Percentiles rank a stretch among this genome's conserved stretches.
Conservation (phyloP, 225 moss, liverwort and hornwort genomes). For the Polytrichum formosum region DNA sequence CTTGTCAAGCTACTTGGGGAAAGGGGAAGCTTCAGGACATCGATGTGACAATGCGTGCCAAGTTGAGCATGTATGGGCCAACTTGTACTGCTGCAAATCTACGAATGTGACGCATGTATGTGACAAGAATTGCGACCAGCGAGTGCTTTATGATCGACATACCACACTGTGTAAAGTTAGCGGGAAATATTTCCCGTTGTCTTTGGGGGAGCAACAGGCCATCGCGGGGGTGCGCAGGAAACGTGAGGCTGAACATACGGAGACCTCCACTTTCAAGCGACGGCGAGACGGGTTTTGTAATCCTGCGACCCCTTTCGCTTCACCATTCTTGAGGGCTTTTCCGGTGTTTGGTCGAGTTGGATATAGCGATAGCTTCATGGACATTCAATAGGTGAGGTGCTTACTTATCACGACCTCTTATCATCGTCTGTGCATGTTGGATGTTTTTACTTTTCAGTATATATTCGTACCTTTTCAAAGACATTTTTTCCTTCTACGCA, state of each 20-base stretch:
- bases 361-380: conserved; percentile 48
- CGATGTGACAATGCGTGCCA: conserved; percentile 54
- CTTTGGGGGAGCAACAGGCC: conserved; percentile 56
- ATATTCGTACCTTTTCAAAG: too few species aligned
- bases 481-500: too few species aligned
- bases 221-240: conserved; percentile 69
- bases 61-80: conserved; percentile 65
- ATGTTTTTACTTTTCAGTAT: too few species aligned
- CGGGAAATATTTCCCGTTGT: conserved; percentile 48
- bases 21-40: conserved; percentile 54
- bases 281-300: conserved; percentile 40
- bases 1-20: conserved; percentile 50
- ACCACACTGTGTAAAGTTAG: conserved; percentile 65
- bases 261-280: conserved; percentile 52
- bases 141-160: conserved; percentile 57
- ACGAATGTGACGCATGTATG: conserved; percentile 64
- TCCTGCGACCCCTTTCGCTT: conserved; percentile 42
- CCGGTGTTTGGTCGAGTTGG: conserved; percentile 38
- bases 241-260: conserved; percentile 45
- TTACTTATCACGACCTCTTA: neutral
- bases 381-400: conserved; percentile 28
- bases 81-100: conserved; percentile 62
- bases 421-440: neutral
- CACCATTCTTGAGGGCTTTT: conserved; percentile 54
- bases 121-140: conserved; percentile 68